Percentiles rank a stretch among this genome's conserved stretches.
Conservation (phyloP, 2,329 filamentous ascomycete species). For the Penicillium brasilianum region DNA sequence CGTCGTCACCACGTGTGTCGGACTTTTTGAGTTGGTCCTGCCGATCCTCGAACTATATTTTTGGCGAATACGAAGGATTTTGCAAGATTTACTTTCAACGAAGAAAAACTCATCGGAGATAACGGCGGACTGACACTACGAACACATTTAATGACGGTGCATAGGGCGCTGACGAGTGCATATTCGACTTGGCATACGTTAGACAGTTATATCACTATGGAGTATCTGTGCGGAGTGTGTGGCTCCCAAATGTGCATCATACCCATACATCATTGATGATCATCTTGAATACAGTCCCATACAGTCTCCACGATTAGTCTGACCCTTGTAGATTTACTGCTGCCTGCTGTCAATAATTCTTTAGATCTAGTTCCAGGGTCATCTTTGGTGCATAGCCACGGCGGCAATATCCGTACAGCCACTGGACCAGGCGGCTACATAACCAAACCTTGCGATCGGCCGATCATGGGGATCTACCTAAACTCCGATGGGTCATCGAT, state of each 20-base stretch:
- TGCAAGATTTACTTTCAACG: too few relatives aligned
- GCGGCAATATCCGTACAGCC: neutral
- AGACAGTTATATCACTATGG: too few relatives aligned
- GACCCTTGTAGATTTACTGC: neutral
- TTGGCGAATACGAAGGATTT: neutral
- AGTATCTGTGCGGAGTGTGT: neutral
- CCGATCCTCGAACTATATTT: neutral
- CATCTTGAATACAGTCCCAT: too few relatives aligned
- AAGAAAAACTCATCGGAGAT: too few relatives aligned
- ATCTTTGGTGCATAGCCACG: neutral
- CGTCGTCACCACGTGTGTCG: neutral
- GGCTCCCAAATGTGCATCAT: neutral
- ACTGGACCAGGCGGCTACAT: neutral
- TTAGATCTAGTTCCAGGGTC: neutral
- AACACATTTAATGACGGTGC: neutral
- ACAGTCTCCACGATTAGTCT: neutral
- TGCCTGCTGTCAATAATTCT: neutral
- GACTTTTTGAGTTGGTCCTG: neutral
- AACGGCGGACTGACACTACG: too few relatives aligned
- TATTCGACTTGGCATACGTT: neutral
- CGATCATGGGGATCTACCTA: neutral
- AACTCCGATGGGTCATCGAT: too few relatives aligned
- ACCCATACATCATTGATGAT: neutral
- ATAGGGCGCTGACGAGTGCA: neutral
- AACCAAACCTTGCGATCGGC: neutral